A percentile compares a stretch with the other conserved stretches of the same genome.
Conservation (phyloP, 345 rosid genomes). For the Excoecaria cochinchinensis region DNA sequence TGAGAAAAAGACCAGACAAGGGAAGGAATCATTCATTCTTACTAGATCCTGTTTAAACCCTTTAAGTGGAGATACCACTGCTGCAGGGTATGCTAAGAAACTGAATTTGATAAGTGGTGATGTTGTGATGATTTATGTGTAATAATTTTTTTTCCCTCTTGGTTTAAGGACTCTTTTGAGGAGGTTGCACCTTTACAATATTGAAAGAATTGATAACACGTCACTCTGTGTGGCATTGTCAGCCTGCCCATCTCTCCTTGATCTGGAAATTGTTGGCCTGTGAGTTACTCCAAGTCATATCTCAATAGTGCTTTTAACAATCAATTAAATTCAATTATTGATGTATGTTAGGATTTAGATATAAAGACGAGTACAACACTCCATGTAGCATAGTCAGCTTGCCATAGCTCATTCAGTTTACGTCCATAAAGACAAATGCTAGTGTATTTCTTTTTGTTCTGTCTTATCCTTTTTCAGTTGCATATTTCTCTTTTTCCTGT, state of each 20-base stretch:
- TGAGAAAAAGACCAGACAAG: conserved; percentile 70
- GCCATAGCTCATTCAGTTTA: neutral
- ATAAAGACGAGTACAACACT: neutral
- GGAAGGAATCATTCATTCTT: conserved; percentile 67
- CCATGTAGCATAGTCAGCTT: neutral
- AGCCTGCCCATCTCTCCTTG: conserved; percentile 65
- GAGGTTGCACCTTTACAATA: conserved; percentile 75
- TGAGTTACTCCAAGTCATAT: conserved; percentile 44
- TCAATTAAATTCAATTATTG: neutral
- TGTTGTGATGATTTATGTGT: conserved; percentile 5
- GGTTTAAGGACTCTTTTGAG: conserved; percentile 56
- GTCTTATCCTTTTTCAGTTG: neutral
- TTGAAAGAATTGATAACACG: conserved; percentile 52
- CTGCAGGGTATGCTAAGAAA: conserved; percentile 53
- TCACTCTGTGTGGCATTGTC: conserved; percentile 62
- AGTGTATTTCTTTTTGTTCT: neutral
- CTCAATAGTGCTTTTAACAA: neutral
- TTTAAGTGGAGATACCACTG: conserved; percentile 46
- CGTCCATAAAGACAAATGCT: neutral
- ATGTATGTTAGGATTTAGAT: neutral
- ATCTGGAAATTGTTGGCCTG: conserved; percentile 85
- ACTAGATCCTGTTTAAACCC: conserved; percentile 63
- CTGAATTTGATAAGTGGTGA: neutral
- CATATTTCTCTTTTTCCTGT: neutral
- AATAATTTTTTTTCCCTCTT: conserved; percentile 18